A percentile compares a stretch with the other conserved stretches of the same genome.
Conservation (phyloP, 2,329 filamentous ascomycete genomes). For the Fusarium napiforme region DNA sequence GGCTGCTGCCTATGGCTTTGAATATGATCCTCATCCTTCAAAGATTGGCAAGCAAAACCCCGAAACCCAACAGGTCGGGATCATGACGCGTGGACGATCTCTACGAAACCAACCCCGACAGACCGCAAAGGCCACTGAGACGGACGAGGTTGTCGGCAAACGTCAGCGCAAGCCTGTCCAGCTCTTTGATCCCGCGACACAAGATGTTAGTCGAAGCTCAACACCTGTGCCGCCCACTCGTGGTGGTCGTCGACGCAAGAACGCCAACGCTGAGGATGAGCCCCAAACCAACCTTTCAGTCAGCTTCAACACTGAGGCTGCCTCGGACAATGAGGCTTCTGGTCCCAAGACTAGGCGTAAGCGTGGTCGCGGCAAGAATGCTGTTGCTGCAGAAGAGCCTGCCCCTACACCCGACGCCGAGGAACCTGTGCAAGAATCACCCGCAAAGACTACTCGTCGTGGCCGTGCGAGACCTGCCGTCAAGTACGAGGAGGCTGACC, state of each 20-base stretch:
- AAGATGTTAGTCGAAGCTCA: conserved; percentile 62
- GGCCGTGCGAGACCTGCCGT: conserved; percentile 41
- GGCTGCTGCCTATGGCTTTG: conserved; percentile 69
- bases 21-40: conserved; percentile 67
- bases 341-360: conserved; percentile 47
- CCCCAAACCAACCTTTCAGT: conserved; percentile 42
- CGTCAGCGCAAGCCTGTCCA: conserved; percentile 64
- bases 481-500: conserved; percentile 46
- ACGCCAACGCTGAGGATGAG: conserved; percentile 46
- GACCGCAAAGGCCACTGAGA: conserved; percentile 68
- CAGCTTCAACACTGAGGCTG: conserved; percentile 50
- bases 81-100: conserved; percentile 63
- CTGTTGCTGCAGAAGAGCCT: conserved; percentile 41
- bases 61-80: conserved; percentile 61
- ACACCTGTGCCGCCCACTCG: conserved; percentile 57
- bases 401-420: conserved; percentile 32
- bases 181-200: conserved; percentile 61
- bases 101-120: conserved; percentile 67
- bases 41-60: conserved; percentile 70
- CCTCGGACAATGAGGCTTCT: conserved; percentile 47
- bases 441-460: conserved; percentile 41
- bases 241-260: conserved; percentile 48
- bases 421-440: conserved; percentile 33
- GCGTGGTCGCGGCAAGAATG: conserved; percentile 45
- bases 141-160: conserved; percentile 63